phyloP scores from a whole-genome alignment of 768 basidiomycete species.

The Trametes sanguinea region DNA sequence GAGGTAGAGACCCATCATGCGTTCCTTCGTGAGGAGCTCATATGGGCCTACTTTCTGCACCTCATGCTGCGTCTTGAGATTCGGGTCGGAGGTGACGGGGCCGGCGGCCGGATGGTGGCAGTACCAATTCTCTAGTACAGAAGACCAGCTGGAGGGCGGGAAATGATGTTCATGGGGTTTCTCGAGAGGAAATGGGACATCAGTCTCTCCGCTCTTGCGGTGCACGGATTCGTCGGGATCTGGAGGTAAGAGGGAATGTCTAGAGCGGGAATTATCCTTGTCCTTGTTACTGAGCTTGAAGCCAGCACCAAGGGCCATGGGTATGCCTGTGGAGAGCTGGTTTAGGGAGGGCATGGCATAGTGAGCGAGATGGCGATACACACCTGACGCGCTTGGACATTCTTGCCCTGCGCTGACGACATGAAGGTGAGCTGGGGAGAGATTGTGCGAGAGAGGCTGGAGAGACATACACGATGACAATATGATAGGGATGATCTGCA shows the following conservation, averaged over 20 bases:
- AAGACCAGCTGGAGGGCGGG: slow-evolving; percentile 64
- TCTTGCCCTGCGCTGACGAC: slow-evolving; percentile 67
- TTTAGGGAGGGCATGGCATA: background rate
- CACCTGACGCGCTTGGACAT: slow-evolving; percentile 79
- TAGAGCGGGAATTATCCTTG: slow-evolving; percentile 32
- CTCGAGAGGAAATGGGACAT: slow-evolving; percentile 9
- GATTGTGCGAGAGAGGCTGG: background rate
- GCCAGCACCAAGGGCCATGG: slow-evolving; percentile 76
- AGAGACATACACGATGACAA: slow-evolving; percentile 69
- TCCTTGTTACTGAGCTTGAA: slow-evolving; percentile 67
- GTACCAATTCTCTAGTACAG: slow-evolving; percentile 74
- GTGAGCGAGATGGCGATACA: slow-evolving; percentile 6
- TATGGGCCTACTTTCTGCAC: slow-evolving; percentile 65
- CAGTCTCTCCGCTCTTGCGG: slow-evolving; percentile 20
- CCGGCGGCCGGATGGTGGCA: slow-evolving; percentile 40
- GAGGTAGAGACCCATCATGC: slow-evolving; percentile 88
- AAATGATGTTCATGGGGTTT: slow-evolving; percentile 27
- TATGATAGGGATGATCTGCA: slow-evolving; percentile 68
- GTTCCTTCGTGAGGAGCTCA: slow-evolving; percentile 81
- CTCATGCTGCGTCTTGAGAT: slow-evolving; percentile 11
- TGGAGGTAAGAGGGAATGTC: slow-evolving; percentile 4
- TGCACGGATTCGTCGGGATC: slow-evolving; percentile 33
- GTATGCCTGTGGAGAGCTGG: slow-evolving; percentile 52
- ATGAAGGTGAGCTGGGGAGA: slow-evolving; percentile 27
- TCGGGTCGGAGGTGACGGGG: slow-evolving; percentile 2